Base-by-base conservation (phyloP, 805 yeast genomes). In the Yamadazyma akitaensis region DNA sequence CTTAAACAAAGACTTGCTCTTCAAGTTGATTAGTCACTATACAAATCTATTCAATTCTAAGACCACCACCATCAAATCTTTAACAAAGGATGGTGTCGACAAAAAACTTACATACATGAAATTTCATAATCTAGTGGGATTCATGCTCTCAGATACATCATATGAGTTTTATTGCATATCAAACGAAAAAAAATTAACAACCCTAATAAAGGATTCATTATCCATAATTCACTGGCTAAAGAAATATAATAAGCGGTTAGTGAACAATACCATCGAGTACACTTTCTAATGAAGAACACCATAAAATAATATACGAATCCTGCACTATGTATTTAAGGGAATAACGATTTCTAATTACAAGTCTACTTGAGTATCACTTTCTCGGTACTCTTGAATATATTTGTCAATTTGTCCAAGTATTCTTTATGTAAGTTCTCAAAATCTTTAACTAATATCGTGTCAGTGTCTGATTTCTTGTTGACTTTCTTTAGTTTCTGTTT, bases 211-310 rank as follows among this genome's bases (percentile, higher is more conserved):
- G 17, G 81, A 88, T 50, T 83, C 90, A 34, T 73, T 81, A 43
- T 71, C 73, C 17, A 79, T 89, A 12, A 81, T 86, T 8, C 73
- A 73, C 41, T 91, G 97, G 96, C 84, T 95, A 55, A 74, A 78
- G 50, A 80, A 75, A 51, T 78, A 87, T 53, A 85, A 85, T 51
- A 81, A 80, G 44, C 68, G 94, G 34, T 61, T 89, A 31, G 89
- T 88, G 60, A 80, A 85, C 10, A 79, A 81, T 18, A 83, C 82
- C n/a, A 19, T 48, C 4, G 36, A 36, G 16, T 51, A 47, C 34
- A 46, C 44, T 12, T 46, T 48, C 33, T 53, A 50, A 30, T 18
- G 14, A 35, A 33, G 26, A 37, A 34, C 30, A 32, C 21, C 17
- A 37, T 41, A 51, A 36, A 16, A 16, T 11, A 10, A 33, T 16